Conservation (phyloP, 169 alveolate species). For the Cryptosporidium canis region DNA sequence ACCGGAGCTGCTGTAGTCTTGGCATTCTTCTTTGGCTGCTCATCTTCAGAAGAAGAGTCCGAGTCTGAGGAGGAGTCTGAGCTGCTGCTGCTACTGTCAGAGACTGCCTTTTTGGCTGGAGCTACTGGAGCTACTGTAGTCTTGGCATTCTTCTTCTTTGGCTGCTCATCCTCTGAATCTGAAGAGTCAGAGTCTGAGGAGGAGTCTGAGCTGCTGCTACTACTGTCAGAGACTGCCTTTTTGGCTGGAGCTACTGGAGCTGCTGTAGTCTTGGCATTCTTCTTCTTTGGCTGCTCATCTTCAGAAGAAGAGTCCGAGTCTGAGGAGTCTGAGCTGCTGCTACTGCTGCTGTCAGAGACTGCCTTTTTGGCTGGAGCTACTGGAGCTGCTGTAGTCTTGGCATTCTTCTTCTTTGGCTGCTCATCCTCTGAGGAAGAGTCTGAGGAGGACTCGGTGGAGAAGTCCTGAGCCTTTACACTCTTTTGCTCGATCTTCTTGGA, state of each 20-base stretch:
- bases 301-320: constrained; percentile 28
- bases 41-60: constrained; percentile 21
- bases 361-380: background rate
- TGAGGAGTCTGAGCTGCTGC: constrained; percentile 1
- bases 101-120: background rate
- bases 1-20: background rate
- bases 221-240: background rate
- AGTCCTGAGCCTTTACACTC: background rate
- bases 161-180: background rate
- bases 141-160: background rate
- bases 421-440: constrained; percentile 25
- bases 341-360: background rate
- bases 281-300: background rate
- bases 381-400: background rate
- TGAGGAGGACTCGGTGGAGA: constrained; percentile 15
- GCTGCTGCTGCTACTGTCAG: background rate
- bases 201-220: constrained; percentile 1
- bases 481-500: background rate
- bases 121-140: background rate
- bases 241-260: background rate
- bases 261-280: background rate
- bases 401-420: background rate
- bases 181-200: constrained; percentile 12
- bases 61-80: constrained; percentile 1
- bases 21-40: background rate